Evolutionary conservation across 768 basidiomycete genomes (phyloP), one percentile per base, ranked within the genome.

Genomic region (Tricholomella constricta): DNA sequence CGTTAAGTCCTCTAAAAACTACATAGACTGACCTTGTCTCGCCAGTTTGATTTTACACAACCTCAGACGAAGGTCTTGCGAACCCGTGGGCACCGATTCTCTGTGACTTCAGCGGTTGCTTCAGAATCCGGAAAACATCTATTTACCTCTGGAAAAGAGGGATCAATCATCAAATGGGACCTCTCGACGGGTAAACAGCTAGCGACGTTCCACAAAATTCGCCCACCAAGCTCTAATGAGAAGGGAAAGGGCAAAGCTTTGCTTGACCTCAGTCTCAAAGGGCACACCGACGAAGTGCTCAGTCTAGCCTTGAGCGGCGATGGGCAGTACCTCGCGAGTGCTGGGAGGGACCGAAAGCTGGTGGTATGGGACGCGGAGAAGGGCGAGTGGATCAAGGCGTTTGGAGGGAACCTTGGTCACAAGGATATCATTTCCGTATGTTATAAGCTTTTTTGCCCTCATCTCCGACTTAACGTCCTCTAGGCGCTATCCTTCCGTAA

Each of bases 101-200:
- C 91, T 7, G 81, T 94, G 10, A 96, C 97, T 1, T 85, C 85
- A 25, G 89, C 94, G 2, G 81, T 88, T 20, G 83, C 87, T 2
- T 86, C 91, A 1, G 81, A 87, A 45, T 84, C 89, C 23, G 85
- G 80, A 12, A 78, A 77, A 48, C 82, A 81, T 64, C 79, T 98
- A n/a, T 98, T 87, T 68, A 93, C 93, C 0, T 75, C 94, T 0
- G 89, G 89, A 8, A 99, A 99, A 66, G 93, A 96, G 62, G 97
- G 96, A 1, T 77, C 80, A 11, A 91, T 99, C 64, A 79, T 88
- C 49, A 91, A 93, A 68, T 94, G 91, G 89, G 83, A 91, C 63
- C 73, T 95, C 23, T 67, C 65, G 9, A 81, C 80, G 0, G 90
- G 90, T 8, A 78, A 80, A 66, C 83, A 81, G 58, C 58, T 80